A percentile compares a stretch with the other conserved stretches of the same genome.
These are phyloP conservation scores for Elsinoe batatas DNA, from an alignment of 2,329 filamentous ascomycete species.

Conservation along the genomic window DNA sequence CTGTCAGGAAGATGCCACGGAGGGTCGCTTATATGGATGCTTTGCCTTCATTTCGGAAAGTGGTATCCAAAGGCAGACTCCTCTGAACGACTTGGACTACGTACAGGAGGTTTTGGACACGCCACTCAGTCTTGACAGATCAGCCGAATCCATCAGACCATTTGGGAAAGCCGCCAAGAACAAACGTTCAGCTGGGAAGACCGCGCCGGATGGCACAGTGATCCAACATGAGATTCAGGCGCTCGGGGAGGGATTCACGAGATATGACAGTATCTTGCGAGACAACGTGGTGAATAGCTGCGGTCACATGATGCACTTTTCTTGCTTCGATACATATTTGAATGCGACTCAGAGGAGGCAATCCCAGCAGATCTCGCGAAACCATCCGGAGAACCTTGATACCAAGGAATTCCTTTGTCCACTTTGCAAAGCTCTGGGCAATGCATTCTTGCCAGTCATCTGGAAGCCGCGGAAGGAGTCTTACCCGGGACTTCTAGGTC, in stretches of 20 bases:
- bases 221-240: constrained; percentile 68
- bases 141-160: constrained; percentile 71
- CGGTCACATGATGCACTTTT: constrained; percentile 97
- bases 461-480: constrained; percentile 89
- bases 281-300: constrained; percentile 85
- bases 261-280: constrained; percentile 20
- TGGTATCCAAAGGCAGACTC: constrained; percentile 75
- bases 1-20: constrained; percentile 92
- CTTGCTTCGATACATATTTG: constrained; percentile 87
- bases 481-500: constrained; percentile 59
- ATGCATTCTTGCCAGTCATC: constrained; percentile 85
- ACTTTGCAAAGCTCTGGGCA: constrained; percentile 90
- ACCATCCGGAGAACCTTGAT: constrained; percentile 74
- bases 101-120: constrained; percentile 72
- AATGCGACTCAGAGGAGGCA: constrained; percentile 76
- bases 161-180: constrained; percentile 90
- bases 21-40: constrained; percentile 79
- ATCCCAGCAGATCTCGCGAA: constrained; percentile 81
- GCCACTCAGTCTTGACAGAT: constrained; percentile 72
- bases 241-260: constrained; percentile 76
- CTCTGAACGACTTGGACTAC: constrained; percentile 70
- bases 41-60: constrained; percentile 86
- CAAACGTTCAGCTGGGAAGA: constrained; percentile 62
- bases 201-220: constrained; percentile 60
- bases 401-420: constrained; percentile 91